Evolutionary conservation across 768 basidiomycete species (phyloP).

Genomic region (Termitomyces sp.): DNA sequence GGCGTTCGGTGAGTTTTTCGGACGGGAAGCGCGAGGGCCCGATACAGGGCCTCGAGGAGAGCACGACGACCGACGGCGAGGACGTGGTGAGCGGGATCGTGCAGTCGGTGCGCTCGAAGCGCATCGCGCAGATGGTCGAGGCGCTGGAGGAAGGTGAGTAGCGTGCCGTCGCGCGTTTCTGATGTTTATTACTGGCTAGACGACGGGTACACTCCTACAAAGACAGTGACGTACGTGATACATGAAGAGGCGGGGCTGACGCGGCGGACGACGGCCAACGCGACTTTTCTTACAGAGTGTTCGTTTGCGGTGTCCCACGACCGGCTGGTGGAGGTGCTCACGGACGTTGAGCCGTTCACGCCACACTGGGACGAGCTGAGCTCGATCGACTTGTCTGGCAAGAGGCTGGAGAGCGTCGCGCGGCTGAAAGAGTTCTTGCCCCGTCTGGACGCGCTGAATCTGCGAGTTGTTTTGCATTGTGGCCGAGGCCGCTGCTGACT

Average conservation of each 20-base stretch:
- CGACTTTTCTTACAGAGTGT: conserved; percentile 85
- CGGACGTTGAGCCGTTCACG: conserved; percentile 91
- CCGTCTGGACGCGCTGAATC: conserved; percentile 60
- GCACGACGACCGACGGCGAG: conserved; percentile 33
- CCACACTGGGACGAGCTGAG: conserved; percentile 87
- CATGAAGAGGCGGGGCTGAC: too few relatives aligned
- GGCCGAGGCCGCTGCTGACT: neutral
- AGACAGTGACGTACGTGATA: too few relatives aligned
- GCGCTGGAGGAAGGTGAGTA: conserved; percentile 64
- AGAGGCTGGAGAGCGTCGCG: conserved; percentile 76
- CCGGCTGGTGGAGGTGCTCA: conserved; percentile 84
- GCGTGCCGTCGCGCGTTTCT: conserved; percentile 14
- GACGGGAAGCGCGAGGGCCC: conserved; percentile 89
- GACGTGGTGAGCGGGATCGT: conserved; percentile 24
- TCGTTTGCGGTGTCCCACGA: conserved; percentile 96
- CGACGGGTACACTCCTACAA: too few relatives aligned
- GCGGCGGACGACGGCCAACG: conserved; percentile 25
- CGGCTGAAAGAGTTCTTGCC: conserved; percentile 88
- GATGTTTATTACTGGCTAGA: conserved; percentile 9
- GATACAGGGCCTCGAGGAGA: conserved; percentile 54
- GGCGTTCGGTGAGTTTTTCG: conserved; percentile 94
- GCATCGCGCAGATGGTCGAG: conserved; percentile 78
- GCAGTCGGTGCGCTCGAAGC: conserved; percentile 67
- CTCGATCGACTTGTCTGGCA: conserved; percentile 67
- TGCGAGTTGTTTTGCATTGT: conserved; percentile 50